Conservation (phyloP, 1,284 basidiomycete species). For the Ceraceosorus guamensis region DNA sequence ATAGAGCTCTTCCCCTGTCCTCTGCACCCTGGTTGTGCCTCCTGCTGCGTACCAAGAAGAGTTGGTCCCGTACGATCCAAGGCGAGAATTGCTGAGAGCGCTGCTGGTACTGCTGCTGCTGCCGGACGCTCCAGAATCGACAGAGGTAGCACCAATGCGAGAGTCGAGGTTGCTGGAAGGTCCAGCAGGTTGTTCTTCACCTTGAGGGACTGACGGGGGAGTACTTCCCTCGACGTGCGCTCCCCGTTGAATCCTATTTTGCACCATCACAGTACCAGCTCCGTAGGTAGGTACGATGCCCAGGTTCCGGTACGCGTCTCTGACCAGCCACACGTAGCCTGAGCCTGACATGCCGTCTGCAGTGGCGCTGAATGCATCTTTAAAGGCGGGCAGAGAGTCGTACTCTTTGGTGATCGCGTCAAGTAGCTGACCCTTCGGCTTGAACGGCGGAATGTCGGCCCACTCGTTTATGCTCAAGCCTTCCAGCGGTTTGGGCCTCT, state of each 20-base stretch:
- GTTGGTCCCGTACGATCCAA: no score
- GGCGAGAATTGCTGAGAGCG: no score
- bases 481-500: slow-evolving; percentile 3
- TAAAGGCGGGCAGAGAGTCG: slow-evolving; percentile 63
- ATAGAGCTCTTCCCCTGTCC: slow-evolving; percentile 58
- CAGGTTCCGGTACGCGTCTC: slow-evolving; percentile 59
- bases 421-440: slow-evolving; percentile 41
- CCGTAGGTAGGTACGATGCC: slow-evolving; percentile 79
- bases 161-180: neutral
- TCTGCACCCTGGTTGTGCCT: neutral
- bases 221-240: slow-evolving; percentile 18
- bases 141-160: neutral
- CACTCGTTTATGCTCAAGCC: neutral
- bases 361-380: slow-evolving; percentile 68
- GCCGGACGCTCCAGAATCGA: neutral
- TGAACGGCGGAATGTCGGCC: slow-evolving; percentile 1
- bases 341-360: slow-evolving; percentile 66
- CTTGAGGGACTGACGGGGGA: slow-evolving; percentile 26
- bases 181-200: neutral
- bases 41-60: neutral
- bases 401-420: slow-evolving; percentile 56
- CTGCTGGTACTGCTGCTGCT: slow-evolving; percentile 8
- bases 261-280: slow-evolving; percentile 76
- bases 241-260: slow-evolving; percentile 29
- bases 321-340: slow-evolving; percentile 83